Evolutionary conservation across 2,329 filamentous ascomycete species (phyloP), one percentile per base, ranked within the genome.

Genomic region (Macroventuria anomochaeta): DNA sequence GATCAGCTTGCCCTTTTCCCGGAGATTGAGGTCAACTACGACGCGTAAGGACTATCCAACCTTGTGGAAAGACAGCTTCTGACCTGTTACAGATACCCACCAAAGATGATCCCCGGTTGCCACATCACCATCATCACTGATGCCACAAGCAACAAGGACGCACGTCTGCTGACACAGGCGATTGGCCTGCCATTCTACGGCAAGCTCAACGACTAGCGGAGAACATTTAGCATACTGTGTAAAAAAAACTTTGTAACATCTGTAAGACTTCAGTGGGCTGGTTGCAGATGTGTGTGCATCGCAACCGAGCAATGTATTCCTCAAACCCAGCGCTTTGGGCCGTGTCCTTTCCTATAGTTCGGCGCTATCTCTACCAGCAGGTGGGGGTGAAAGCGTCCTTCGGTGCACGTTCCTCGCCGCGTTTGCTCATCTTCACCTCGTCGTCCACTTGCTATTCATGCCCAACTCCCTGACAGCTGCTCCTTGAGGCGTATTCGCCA

Each of bases 1-100:
- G 87, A 91, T 53, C 85, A 89, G 63, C 86, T 96, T 67, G 86
- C 88, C 43, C 80, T 90, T 61, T 99, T 97, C 78, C 95, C 95
- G 0, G 95, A 99, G 79, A 85, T 99, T 38, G 93, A 97, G 76
- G 86, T 91, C 66, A 97, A 96, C 79, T 96, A 95, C 71, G 91
- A 96, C 77, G 81, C 83, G 91, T 96, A 78, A 83, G 90, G 83
- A 5, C 3, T 36, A 3, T 32, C 7, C 8, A 18, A n/a, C 32
- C 13, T 10, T 11, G 11, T n/a, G 11, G 3, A 17, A 23, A 12
- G 7, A 1, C 2, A 7, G 1, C 12, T 17, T 17, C 60, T 68
- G 29, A 66, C 37, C 17, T 12, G 6, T 17, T 17, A 17, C 46
- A 87, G 83, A 73, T 87, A 87, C 63, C 84, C 83, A 3, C 80